A percentile compares a stretch with the other conserved stretches of the same genome.
These are phyloP conservation scores for Hymenoscyphus linearis DNA, from an alignment of 2,329 filamentous ascomycete genomes.

Conservation along the genomic window DNA sequence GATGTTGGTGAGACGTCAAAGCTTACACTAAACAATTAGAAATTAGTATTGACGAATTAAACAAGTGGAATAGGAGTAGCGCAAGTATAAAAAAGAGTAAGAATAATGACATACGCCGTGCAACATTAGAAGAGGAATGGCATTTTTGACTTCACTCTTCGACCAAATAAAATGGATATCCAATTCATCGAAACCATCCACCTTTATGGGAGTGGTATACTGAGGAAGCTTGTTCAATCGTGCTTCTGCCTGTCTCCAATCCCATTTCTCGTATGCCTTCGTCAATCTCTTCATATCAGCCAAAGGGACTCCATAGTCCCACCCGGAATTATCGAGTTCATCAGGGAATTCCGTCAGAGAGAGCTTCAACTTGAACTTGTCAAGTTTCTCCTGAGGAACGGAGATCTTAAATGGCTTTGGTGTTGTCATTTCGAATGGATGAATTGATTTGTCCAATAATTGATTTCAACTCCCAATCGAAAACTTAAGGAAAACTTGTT, in stretches of 20 bases:
- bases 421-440: constrained; percentile 12
- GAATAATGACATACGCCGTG: constrained; percentile 34
- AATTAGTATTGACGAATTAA: background rate
- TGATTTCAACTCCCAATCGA: background rate
- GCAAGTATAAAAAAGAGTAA: background rate
- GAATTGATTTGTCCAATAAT: background rate
- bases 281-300: constrained; percentile 54
- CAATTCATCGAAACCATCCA: constrained; percentile 54
- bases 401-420: constrained; percentile 41
- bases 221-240: constrained; percentile 55
- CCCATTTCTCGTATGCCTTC: constrained; percentile 52
- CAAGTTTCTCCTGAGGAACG: constrained; percentile 46
- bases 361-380: constrained; percentile 52
- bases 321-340: constrained; percentile 46
- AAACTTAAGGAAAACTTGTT: background rate
- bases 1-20: background rate
- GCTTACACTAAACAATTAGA: background rate
- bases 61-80: background rate
- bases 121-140: constrained; percentile 55
- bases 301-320: constrained; percentile 56
- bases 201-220: constrained; percentile 46
- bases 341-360: constrained; percentile 49
- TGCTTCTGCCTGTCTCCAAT: constrained; percentile 57
- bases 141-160: constrained; percentile 41
- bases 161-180: constrained; percentile 62